These are phyloP conservation scores for Barbarea vulgaris DNA, from an alignment of 345 rosid genomes.

Conservation along the genomic window DNA sequence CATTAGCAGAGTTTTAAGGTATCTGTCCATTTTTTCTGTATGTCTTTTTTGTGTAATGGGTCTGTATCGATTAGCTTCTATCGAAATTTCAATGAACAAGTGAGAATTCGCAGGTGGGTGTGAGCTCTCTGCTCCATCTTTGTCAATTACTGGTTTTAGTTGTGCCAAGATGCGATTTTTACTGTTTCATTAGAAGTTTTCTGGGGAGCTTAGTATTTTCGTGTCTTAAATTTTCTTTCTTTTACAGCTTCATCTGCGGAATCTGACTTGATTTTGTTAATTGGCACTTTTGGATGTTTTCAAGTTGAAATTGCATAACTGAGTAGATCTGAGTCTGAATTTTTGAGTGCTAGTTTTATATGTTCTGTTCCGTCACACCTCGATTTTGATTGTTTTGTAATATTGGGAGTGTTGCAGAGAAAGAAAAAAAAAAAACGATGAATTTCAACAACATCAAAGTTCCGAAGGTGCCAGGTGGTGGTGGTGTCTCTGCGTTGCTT, in stretches of 20 bases:
- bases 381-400: background rate
- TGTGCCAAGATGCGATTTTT: background rate
- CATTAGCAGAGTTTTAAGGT: constrained; percentile 19
- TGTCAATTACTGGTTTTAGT: background rate
- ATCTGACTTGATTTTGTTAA: constrained; percentile 1
- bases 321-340: constrained; percentile 4
- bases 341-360: background rate
- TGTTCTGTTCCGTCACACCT: background rate
- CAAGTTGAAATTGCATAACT: background rate
- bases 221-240: background rate
- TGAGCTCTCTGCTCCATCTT: constrained; percentile 5
- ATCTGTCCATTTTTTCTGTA: background rate
- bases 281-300: background rate
- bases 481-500: constrained; percentile 61
- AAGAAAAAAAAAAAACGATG: constrained; percentile 29
- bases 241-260: background rate
- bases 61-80: background rate
- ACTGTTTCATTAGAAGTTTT: background rate
- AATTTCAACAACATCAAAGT: constrained; percentile 70
- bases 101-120: background rate
- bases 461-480: constrained; percentile 81
- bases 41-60: background rate
- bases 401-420: background rate
- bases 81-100: background rate
- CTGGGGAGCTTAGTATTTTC: background rate